Percentiles rank a stretch among this genome's conserved stretches.
Evolutionary conservation across 768 basidiomycete genomes (phyloP).

Genomic region (Tulasnella sp.): DNA sequence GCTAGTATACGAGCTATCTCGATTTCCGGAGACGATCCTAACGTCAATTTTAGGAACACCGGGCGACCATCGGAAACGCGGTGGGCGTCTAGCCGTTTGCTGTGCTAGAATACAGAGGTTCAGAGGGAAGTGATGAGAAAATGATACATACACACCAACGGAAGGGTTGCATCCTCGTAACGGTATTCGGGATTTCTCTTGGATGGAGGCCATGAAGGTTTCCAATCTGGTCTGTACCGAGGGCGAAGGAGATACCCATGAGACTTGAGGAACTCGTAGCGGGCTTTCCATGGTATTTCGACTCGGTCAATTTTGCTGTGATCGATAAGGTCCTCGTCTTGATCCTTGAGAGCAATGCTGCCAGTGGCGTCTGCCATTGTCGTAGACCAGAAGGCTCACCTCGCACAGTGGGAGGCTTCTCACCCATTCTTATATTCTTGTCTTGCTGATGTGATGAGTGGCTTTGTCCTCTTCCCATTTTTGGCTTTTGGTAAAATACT

Average conservation of each 20-base stretch:
- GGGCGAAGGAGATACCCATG: constrained; percentile 22
- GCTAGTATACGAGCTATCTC: neutral
- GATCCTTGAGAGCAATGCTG: neutral
- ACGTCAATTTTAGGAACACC: constrained; percentile 1
- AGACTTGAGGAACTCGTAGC: neutral
- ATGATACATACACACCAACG: neutral
- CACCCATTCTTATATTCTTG: no score
- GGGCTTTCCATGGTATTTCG: constrained; percentile 11
- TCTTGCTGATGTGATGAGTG: no score
- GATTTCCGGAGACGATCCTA: constrained; percentile 9
- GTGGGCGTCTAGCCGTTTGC: neutral
- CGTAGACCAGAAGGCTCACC: neutral
- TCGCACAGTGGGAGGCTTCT: no score
- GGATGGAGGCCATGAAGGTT: neutral
- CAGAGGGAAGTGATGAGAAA: no score
- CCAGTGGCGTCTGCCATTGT: neutral
- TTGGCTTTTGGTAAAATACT: no score
- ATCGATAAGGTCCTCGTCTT: neutral
- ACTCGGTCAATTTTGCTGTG: neutral
- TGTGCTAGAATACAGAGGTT: neutral
- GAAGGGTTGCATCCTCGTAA: neutral
- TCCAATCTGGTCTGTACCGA: constrained; percentile 25
- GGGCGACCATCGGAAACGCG: constrained; percentile 12
- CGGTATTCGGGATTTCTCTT: no score
- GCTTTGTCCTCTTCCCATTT: no score